Evolutionary conservation across 2,329 filamentous ascomycete genomes (phyloP), one percentile per base, ranked within the genome.

Genomic region (Beauveria sp.): DNA sequence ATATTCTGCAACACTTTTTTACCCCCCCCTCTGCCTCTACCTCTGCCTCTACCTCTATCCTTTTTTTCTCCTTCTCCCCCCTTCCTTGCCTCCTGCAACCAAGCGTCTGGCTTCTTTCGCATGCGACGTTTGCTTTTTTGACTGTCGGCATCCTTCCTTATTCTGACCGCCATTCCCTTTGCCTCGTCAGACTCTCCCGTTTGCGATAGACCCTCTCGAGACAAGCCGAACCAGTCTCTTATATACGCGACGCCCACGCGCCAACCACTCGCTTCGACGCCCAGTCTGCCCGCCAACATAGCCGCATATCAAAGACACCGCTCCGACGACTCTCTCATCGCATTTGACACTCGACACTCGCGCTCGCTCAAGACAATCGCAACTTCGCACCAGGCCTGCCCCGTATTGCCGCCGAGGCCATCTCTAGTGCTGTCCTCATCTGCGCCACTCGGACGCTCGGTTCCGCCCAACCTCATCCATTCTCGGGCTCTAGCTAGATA

Each of bases 1-100:
- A 50, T 58, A 14, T 50, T 54, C 53, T 54, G 50, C 50, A 43
- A 50, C 60, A 57, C 50, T 53, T 57, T 57, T 50, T 49, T 48
- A n/a, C 61, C 61, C 48, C 45, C 42, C 42, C 22, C 28, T 18
- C 38, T 24, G 22, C 52, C 38, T 57, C 31, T 31, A 20, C 46
- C 31, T 42, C 40, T 28, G 24, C 52, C 40, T 57, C 31, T 34
- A 28, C 48, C 34, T 60, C 50, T 24, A 22, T 40, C 48, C 60
- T 45, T 28, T 57, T 45, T 54, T 49, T 22, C 38, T 38, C 63
- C 34, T 31, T 56, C 28, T 53, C 26, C 42, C 18, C 55, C 45
- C 46, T 46, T 40, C 46, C 45, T 58, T 18, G 42, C 45, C 18
- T 58, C 45, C 55, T 58, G 45, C 55, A 58, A 43, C 46, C 22